These are phyloP conservation scores for Pichia rugopelliculosa DNA, from an alignment of 805 yeast genomes.

Conservation along the genomic window DNA sequence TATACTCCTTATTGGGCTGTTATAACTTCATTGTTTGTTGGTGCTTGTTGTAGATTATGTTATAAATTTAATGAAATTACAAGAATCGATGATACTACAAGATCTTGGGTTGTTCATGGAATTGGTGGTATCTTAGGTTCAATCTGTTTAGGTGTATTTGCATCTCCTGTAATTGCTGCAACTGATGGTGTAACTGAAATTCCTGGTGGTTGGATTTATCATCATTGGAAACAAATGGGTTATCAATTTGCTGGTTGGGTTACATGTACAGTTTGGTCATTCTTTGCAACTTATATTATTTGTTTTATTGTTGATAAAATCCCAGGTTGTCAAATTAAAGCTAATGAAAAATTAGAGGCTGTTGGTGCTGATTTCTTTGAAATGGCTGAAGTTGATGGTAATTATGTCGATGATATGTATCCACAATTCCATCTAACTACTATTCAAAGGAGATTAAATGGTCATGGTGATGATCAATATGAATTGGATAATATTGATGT, in stretches of 20 bases:
- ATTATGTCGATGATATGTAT: constrained; percentile 14
- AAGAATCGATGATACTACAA: constrained; percentile 39
- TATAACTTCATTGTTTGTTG: constrained; percentile 35
- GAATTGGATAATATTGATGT: constrained; percentile 3
- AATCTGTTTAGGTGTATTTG: constrained; percentile 38
- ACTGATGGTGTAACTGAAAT: constrained; percentile 38
- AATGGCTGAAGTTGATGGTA: constrained; percentile 41
- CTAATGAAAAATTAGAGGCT: constrained; percentile 38
- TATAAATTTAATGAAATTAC: constrained; percentile 33
- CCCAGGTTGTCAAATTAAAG: constrained; percentile 44
- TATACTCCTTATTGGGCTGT: constrained; percentile 42
- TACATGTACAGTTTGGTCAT: constrained; percentile 38
- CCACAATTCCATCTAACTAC: constrained; percentile 12
- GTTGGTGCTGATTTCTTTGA: constrained; percentile 45
- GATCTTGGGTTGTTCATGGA: constrained; percentile 41
- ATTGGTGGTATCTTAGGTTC: constrained; percentile 42
- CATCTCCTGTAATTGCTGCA: constrained; percentile 36
- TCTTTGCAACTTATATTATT: constrained; percentile 34
- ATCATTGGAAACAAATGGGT: constrained; percentile 39
- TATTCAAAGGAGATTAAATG: constrained; percentile 3
- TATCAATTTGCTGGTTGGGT: constrained; percentile 39
- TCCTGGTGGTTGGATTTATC: constrained; percentile 41
- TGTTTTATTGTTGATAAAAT: constrained; percentile 42
- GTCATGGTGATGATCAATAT: neutral
- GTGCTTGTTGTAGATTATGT: constrained; percentile 31